phyloP scores from a whole-genome alignment of 1,139 yeast genomes.

The Geotrichum citri-aurantii region DNA sequence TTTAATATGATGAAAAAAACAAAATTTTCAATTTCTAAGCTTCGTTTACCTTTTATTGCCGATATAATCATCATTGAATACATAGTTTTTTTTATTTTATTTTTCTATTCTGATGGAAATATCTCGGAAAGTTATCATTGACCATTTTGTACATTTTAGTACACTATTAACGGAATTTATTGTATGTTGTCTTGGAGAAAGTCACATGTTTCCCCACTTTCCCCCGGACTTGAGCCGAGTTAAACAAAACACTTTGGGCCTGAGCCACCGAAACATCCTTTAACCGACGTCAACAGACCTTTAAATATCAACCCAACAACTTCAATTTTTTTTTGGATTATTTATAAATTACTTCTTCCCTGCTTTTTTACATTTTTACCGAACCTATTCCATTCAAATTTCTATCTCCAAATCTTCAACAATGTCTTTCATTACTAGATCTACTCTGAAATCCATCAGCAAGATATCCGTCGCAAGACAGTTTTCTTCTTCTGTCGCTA shows the following conservation, averaged over 20 bases:
- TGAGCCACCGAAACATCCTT: not conserved
- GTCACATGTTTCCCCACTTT: slow-evolving; percentile 12
- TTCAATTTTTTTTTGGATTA: not conserved
- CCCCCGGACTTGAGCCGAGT: slow-evolving; percentile 12
- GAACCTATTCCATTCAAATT: not conserved
- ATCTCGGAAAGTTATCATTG: not conserved
- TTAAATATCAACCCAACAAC: not conserved
- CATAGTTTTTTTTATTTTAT: not conserved
- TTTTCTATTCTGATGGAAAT: not conserved
- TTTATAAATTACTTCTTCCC: too few relatives aligned
- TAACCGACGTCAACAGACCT: not conserved
- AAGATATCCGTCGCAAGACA: not conserved
- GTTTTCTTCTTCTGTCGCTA: slow-evolving; percentile 9
- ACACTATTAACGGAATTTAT: not conserved
- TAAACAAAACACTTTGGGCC: not conserved
- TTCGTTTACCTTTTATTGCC: not conserved
- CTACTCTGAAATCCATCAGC: slow-evolving; percentile 2
- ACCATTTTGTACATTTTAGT: not conserved
- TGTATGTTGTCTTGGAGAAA: not conserved
- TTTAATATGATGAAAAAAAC: not conserved
- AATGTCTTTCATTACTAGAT: slow-evolving; percentile 11
- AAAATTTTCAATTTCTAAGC: too few relatives aligned
- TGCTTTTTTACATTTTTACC: not conserved
- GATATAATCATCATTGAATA: too few relatives aligned
- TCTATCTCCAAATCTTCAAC: not conserved